Conservation (phyloP, 2,329 filamentous ascomycete species). For the Pseudocercospora pini-densiflorae region DNA sequence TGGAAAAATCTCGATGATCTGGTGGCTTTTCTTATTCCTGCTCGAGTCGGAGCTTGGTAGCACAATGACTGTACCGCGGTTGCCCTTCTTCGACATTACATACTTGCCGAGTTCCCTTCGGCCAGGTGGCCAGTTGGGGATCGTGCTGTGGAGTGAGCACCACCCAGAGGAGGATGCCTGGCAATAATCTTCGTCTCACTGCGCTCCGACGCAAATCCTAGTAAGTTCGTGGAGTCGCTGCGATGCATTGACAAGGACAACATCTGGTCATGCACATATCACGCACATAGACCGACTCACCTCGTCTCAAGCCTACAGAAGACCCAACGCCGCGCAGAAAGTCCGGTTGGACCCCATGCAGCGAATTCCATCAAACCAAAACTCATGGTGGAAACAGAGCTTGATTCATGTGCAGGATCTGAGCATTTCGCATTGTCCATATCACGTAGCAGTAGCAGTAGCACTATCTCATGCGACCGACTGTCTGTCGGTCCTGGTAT, state of each 20-base stretch:
- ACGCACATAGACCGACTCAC: not conserved
- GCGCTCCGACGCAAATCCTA: not conserved
- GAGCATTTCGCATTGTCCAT: not conserved
- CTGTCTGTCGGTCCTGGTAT: not conserved
- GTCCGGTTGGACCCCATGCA: not conserved
- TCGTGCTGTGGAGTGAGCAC: not conserved
- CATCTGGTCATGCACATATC: not conserved
- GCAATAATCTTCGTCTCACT: not conserved
- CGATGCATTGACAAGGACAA: not conserved
- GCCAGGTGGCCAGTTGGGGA: not conserved
- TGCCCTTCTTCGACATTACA: not conserved
- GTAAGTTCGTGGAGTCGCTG: not conserved
- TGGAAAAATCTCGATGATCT: not conserved
- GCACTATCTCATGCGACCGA: constrained; percentile 8
- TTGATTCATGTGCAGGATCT: constrained; percentile 11
- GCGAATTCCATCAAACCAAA: constrained; percentile 8
- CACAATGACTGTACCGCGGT: not conserved
- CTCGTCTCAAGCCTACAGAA: not conserved
- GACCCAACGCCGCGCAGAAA: constrained; percentile 9
- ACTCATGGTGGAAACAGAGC: not conserved
- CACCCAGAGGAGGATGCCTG: not conserved
- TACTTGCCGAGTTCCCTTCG: not conserved
- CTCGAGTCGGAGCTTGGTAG: not conserved
- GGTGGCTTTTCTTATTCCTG: not conserved
- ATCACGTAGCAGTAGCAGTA: constrained; percentile 1